Conservation (phyloP, 495 filamentous ascomycete species). For the Parachaetomium inaequale region DNA sequence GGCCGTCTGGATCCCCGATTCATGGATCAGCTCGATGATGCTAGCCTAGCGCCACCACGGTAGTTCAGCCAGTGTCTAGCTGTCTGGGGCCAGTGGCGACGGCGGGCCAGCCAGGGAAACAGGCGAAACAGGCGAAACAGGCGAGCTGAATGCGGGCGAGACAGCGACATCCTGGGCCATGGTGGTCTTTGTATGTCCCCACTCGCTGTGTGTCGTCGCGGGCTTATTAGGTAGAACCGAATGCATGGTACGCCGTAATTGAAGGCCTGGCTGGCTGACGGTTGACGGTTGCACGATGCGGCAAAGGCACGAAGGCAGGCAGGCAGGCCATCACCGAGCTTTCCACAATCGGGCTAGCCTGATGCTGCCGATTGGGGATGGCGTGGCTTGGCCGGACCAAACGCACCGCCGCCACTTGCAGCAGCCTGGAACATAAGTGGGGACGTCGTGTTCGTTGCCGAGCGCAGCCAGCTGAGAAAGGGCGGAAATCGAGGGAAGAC, state of each 20-base stretch:
- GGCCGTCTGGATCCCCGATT: not conserved
- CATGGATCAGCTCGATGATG: constrained; percentile 1
- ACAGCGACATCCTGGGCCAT: not conserved
- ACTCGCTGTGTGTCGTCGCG: not conserved
- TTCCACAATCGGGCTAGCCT: not conserved
- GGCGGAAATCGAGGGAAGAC: not conserved
- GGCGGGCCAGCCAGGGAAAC: not conserved
- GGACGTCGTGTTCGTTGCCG: not conserved
- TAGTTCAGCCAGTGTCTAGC: not conserved
- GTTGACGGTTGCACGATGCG: constrained; percentile 11
- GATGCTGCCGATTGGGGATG: not conserved
- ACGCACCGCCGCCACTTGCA: constrained; percentile 3
- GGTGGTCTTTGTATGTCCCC: not conserved
- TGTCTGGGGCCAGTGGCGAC: not conserved
- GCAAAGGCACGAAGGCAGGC: not conserved
- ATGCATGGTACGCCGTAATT: not conserved
- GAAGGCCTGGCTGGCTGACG: constrained; percentile 6
- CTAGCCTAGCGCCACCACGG: not conserved
- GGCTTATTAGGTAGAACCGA: not conserved
- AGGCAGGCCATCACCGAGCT: constrained; percentile 9
- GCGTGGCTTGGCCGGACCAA: constrained; percentile 6
- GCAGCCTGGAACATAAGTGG: not conserved
- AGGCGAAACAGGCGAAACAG: not conserved
- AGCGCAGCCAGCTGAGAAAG: not conserved
- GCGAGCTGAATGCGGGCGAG: constrained; percentile 1